Conservation (phyloP, 108 stramenopile genomes). For the Nitzschia sp. region DNA sequence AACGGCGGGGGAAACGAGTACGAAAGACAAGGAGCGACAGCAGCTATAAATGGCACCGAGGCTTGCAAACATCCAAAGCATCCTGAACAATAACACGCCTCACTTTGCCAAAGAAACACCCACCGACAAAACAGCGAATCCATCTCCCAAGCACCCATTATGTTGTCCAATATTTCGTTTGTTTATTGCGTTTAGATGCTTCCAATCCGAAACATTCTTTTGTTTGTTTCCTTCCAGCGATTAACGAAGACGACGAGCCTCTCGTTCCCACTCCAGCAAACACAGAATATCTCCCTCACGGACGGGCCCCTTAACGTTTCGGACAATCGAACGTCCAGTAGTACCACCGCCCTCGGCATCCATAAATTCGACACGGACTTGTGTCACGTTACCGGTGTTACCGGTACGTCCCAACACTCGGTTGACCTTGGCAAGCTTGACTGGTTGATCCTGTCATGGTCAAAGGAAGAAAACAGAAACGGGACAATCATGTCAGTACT, state of each 20-base stretch:
- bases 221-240: background rate
- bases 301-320: slow-evolving; percentile 99
- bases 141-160: no score
- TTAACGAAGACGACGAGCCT: slow-evolving; percentile 98
- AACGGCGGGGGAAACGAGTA: no score
- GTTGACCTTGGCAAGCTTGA: slow-evolving; percentile 98
- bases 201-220: background rate
- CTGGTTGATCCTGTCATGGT: slow-evolving; percentile 78
- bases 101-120: no score
- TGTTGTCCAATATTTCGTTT: no score
- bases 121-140: no score
- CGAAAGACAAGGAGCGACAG: no score
- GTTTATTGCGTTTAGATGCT: background rate
- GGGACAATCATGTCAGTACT: slow-evolving; percentile 18
- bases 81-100: no score
- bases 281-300: slow-evolving; percentile 98
- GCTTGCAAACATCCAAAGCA: no score
- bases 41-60: no score
- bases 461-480: background rate
- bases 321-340: slow-evolving; percentile 93
- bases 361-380: slow-evolving; percentile 99
- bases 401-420: slow-evolving; percentile 98
- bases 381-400: slow-evolving; percentile 99
- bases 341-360: slow-evolving; percentile 83
- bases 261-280: slow-evolving; percentile 99